phyloP scores from a whole-genome alignment of 2,329 filamentous ascomycete species.

The Chaetomium strumarium region DNA sequence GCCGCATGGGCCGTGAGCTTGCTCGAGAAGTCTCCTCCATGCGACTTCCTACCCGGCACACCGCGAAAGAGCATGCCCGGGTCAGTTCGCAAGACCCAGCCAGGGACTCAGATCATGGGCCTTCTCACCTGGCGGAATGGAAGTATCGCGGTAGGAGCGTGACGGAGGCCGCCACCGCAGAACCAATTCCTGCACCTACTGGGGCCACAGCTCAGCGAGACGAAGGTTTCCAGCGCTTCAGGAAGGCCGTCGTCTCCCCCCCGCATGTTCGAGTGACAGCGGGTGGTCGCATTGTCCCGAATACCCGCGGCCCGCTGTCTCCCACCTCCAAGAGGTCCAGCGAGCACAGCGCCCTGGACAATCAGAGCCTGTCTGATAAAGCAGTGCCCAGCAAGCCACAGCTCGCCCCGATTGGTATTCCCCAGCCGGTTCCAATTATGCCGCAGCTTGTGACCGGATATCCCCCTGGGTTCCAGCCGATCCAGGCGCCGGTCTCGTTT shows the following conservation, averaged over 20 bases:
- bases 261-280: slow-evolving; percentile 63
- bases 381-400: slow-evolving; percentile 12
- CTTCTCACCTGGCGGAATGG: slow-evolving; percentile 30
- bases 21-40: slow-evolving; percentile 10
- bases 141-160: slow-evolving; percentile 42
- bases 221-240: slow-evolving; percentile 63
- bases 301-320: slow-evolving; percentile 49
- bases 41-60: slow-evolving; percentile 10
- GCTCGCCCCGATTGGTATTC: slow-evolving; percentile 7
- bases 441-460: slow-evolving; percentile 28
- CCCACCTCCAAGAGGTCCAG: slow-evolving; percentile 47
- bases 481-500: slow-evolving; percentile 32
- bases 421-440: slow-evolving; percentile 22
- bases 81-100: slow-evolving; percentile 1
- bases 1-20: slow-evolving; percentile 18
- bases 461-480: slow-evolving; percentile 25
- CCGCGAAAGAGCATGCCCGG: background rate
- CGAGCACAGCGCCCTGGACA: slow-evolving; percentile 32
- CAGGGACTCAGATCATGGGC: slow-evolving; percentile 6
- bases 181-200: slow-evolving; percentile 49
- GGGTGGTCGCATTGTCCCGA: slow-evolving; percentile 61
- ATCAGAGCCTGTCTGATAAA: slow-evolving; percentile 20
- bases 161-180: slow-evolving; percentile 37
- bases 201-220: slow-evolving; percentile 50
- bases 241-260: slow-evolving; percentile 61